Evolutionary conservation across 2,329 filamentous ascomycete genomes (phyloP).

Genomic region (Zopfia rhizophila): DNA sequence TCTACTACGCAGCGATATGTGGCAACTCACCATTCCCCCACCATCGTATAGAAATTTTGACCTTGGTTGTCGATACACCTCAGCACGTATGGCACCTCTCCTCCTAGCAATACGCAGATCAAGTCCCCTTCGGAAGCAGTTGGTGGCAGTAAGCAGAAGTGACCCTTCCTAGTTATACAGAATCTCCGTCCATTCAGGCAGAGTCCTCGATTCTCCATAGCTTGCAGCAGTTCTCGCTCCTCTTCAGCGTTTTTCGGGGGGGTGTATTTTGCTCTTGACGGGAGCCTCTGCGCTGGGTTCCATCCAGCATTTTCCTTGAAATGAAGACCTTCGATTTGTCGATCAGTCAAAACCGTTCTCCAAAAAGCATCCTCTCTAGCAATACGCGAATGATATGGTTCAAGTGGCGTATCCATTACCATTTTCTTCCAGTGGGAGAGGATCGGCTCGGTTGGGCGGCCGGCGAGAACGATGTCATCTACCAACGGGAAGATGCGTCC

Average conservation of each 20-base stretch:
- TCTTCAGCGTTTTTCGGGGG: constrained; percentile 1
- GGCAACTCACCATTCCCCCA: constrained; percentile 1
- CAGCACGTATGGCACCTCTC: constrained; percentile 1
- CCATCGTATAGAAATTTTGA: constrained; percentile 3
- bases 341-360: constrained; percentile 1
- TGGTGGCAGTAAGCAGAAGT: constrained; percentile 1
- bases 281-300: constrained; percentile 1
- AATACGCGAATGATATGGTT: constrained; percentile 2
- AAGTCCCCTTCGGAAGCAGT: constrained; percentile 1
- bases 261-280: not conserved
- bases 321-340: constrained; percentile 1
- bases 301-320: constrained; percentile 3
- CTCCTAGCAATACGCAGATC: constrained; percentile 2
- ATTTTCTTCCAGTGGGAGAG: constrained; percentile 2
- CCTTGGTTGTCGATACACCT: constrained; percentile 1
- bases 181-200: constrained; percentile 1
- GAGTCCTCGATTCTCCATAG: constrained; percentile 2
- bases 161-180: constrained; percentile 3
- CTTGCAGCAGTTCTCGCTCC: constrained; percentile 1
- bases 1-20: constrained; percentile 1
- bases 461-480: constrained; percentile 1
- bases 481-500: not conserved
- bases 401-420: constrained; percentile 1
- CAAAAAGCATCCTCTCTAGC: constrained; percentile 3
- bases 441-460: not conserved